Conservation (phyloP, 192 early-diverging fungal genomes). For the Coemansia sp. region DNA sequence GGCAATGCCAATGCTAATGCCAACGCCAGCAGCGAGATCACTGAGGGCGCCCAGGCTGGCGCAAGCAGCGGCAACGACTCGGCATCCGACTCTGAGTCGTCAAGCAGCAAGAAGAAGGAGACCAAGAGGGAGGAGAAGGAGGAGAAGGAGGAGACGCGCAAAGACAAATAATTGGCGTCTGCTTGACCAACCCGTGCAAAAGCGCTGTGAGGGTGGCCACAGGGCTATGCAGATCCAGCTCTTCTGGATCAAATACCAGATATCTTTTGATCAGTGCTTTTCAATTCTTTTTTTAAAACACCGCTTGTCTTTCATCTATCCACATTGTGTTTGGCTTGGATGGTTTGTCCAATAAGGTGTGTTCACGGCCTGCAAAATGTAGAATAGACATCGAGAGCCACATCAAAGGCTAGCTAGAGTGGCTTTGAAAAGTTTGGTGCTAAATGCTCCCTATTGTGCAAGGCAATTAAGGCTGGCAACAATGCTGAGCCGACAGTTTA, state of each 20-base stretch:
- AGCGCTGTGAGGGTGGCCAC: too few species aligned
- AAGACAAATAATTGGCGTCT: conserved; percentile 17
- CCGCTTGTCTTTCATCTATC: too few species aligned
- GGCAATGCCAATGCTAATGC: background rate
- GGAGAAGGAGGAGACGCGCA: conserved; percentile 28
- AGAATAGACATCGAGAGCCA: too few species aligned
- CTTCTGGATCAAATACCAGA: too few species aligned
- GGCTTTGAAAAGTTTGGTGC: background rate
- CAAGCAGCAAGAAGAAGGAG: conserved; percentile 6
- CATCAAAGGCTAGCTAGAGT: background rate
- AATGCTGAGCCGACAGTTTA: background rate
- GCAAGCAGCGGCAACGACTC: conserved; percentile 5
- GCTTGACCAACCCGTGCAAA: too few species aligned
- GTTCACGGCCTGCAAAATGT: too few species aligned
- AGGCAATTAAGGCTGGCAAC: background rate
- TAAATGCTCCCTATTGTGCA: background rate
- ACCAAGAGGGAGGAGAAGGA: conserved; percentile 1
- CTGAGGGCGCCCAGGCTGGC: conserved; percentile 7
- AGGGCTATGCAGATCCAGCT: too few species aligned
- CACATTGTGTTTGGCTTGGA: too few species aligned
- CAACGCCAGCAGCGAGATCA: conserved; percentile 9
- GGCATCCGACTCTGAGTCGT: conserved; percentile 10
- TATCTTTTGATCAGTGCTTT: too few species aligned
- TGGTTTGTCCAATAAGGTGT: too few species aligned
- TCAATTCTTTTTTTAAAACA: too few species aligned